Percentiles rank a stretch among this genome's conserved stretches.
Evolutionary conservation across 1,139 yeast genomes (phyloP).

Genomic region (Magnusiomyces suaveolens): DNA sequence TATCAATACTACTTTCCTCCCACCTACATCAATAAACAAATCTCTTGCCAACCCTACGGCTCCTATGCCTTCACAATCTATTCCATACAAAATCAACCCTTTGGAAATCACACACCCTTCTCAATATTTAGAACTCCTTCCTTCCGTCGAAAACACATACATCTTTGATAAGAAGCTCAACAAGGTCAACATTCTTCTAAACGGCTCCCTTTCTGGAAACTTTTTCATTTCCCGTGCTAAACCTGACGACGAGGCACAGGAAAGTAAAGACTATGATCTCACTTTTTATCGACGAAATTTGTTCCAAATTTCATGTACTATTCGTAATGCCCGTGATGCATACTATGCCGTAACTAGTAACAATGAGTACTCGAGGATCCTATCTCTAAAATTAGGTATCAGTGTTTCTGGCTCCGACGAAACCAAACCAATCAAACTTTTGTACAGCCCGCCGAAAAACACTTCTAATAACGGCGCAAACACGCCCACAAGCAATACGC

Average conservation of each 20-base stretch:
- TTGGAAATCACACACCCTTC: neutral
- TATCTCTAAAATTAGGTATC: conserved; percentile 25
- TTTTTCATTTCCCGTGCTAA: neutral
- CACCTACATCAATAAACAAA: too few species aligned
- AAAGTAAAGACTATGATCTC: conserved; percentile 9
- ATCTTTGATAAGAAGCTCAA: neutral
- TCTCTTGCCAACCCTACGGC: too few species aligned
- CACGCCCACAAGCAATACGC: neutral
- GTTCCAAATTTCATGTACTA: conserved; percentile 26
- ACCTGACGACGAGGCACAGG: neutral
- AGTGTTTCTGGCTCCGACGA: conserved; percentile 24
- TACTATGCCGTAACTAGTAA: conserved; percentile 20
- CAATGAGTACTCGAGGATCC: conserved; percentile 21
- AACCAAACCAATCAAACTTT: conserved; percentile 21
- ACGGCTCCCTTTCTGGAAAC: neutral
- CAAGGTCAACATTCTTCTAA: neutral
- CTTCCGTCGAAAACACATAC: neutral
- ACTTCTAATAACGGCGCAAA: conserved; percentile 10
- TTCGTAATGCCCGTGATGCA: conserved; percentile 25
- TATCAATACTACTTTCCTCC: too few species aligned
- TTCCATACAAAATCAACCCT: too few species aligned
- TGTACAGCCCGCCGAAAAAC: conserved; percentile 24
- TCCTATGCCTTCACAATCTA: too few species aligned
- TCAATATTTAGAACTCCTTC: neutral
- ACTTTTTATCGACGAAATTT: conserved; percentile 29